phyloP scores from a whole-genome alignment of 345 rosid genomes.

The Psidium guajava region DNA sequence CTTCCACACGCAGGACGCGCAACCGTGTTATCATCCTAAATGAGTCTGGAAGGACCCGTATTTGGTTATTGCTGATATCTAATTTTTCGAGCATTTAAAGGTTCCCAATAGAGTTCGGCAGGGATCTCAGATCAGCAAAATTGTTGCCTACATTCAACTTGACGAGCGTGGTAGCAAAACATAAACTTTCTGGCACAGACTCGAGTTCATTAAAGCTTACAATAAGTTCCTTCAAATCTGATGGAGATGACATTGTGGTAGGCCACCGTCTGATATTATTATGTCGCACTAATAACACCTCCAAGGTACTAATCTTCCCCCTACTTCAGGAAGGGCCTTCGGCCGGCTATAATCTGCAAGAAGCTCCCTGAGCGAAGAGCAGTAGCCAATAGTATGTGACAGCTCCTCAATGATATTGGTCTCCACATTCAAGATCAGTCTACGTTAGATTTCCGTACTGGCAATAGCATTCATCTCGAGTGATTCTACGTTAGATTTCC shows the following conservation, averaged over 20 bases:
- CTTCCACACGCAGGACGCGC: slow-evolving; percentile 49
- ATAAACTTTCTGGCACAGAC: slow-evolving; percentile 86
- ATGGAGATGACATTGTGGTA: slow-evolving; percentile 78
- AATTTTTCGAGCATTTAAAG: slow-evolving; percentile 88
- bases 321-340: slow-evolving; percentile 96
- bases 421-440: slow-evolving; percentile 63
- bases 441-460: too few relatives aligned
- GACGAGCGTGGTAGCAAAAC: slow-evolving; percentile 73
- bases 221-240: slow-evolving; percentile 70
- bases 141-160: slow-evolving; percentile 91
- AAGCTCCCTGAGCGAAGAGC: slow-evolving; percentile 65
- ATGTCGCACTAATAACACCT: slow-evolving; percentile 74
- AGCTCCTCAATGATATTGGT: slow-evolving; percentile 83
- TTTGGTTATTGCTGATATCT: slow-evolving; percentile 95
- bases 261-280: slow-evolving; percentile 83
- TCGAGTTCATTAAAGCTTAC: slow-evolving; percentile 98
- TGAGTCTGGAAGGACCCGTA: slow-evolving; percentile 76
- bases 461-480: too few relatives aligned
- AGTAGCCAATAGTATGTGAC: slow-evolving; percentile 65
- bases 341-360: slow-evolving; percentile 82
- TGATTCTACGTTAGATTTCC: too few relatives aligned
- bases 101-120: slow-evolving; percentile 89
- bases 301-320: slow-evolving; percentile 68
- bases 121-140: slow-evolving; percentile 69
- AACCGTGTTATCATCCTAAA: slow-evolving; percentile 64